Evolutionary conservation across 805 yeast genomes (phyloP), one percentile per base, ranked within the genome.

Genomic region (Ogataea pignaliae): DNA sequence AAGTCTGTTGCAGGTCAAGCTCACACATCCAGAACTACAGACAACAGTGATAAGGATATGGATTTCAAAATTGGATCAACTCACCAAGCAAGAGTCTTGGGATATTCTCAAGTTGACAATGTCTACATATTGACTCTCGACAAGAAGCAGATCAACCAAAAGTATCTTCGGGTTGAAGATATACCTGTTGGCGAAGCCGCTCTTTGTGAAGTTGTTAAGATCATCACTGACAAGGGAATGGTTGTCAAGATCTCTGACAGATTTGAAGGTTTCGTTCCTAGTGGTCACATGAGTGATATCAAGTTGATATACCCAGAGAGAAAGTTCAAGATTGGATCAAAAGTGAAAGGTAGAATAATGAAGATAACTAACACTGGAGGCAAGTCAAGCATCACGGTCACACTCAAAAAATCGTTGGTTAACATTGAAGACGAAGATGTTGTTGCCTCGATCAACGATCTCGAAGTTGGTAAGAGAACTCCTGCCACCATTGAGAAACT

Each of bases 241-340:
- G 61, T 78, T 29, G 72, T 93, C 29, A 79, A 77, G 54, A 57
- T 88, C 10, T 80, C 82, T 47, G 81, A 79, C 41, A 74, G 76
- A 39, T 86, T 84, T 52, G 81, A 75, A 36, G 99, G 88, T 5
- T 68, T 75, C 50, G 98, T 88, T 28, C 83, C 87, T 12, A 71
- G 79, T 26, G 59, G 69, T 21, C 96, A 91, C 56, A 77, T 93
- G 64, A 83, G 95, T 53, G 99, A 93, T 63, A 75, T 85, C 45
- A 83, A 81, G 60, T 71, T 91, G 50, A 79, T 80, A 3, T 84
- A 91, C 59, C 99, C 99, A 6, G 98, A 93, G 66, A 78, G 93
- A 70, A 88, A 88, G 57, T 91, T 83, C 73, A 87, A 86, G 64
- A 80, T 83, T 36, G 98, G 97, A 10, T 70, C 84, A 36, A 85